phyloP scores from a whole-genome alignment of 176 grass and related monocot genomes.

The Dactylis glomerata region DNA sequence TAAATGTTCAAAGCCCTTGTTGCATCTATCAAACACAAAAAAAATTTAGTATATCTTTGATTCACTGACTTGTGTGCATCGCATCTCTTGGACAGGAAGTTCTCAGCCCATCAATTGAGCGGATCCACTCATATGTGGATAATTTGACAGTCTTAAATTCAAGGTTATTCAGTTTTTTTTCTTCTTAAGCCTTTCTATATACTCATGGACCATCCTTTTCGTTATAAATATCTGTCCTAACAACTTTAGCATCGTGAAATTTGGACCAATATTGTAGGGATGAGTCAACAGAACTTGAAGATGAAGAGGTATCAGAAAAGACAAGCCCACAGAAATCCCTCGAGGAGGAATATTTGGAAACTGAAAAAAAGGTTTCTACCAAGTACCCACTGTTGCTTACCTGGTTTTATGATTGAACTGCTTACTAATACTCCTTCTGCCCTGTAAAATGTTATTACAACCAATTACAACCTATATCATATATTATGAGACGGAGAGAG shows the following conservation, averaged over 20 bases:
- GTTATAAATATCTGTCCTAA: not conserved
- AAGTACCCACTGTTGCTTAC: not conserved
- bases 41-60: conserved; percentile 4
- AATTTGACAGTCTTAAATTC: conserved; percentile 65
- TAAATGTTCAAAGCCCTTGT: conserved; percentile 6
- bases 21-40: not conserved
- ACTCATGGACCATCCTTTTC: not conserved
- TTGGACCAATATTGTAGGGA: conserved; percentile 50
- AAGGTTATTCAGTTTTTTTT: conserved; percentile 47
- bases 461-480: too few species aligned
- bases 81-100: conserved; percentile 55
- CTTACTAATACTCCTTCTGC: too few species aligned
- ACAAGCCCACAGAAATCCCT: conserved; percentile 79
- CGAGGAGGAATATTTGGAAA: conserved; percentile 94
- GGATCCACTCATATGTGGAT: conserved; percentile 71
- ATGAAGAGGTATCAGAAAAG: conserved; percentile 53
- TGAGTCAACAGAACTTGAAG: conserved; percentile 38
- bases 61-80: conserved; percentile 4
- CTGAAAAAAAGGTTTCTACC: conserved; percentile 80
- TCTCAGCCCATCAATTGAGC: conserved; percentile 67
- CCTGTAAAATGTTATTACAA: too few species aligned
- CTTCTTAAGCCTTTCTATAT: conserved; percentile 15
- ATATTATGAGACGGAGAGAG: too few species aligned
- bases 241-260: not conserved
- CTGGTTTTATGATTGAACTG: not conserved